phyloP scores from a whole-genome alignment of 2,329 filamentous ascomycete species.

The Penicillium sp. region DNA sequence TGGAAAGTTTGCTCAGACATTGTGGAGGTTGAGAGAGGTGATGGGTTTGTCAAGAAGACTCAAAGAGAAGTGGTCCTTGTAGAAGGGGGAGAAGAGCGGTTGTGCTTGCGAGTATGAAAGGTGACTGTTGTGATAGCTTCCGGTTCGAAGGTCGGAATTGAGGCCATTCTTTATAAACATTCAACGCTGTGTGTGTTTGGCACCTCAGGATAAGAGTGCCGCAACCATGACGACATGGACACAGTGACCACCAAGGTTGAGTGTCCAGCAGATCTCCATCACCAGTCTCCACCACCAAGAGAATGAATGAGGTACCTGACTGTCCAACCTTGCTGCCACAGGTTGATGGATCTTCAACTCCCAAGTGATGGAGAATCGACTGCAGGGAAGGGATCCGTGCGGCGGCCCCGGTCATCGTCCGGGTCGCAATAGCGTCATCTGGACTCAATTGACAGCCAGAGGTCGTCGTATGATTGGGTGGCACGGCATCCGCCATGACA shows the following conservation, averaged over 20 bases:
- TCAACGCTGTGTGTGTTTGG: too few species aligned
- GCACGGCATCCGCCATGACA: neutral
- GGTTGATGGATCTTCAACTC: too few species aligned
- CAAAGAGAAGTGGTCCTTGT: neutral
- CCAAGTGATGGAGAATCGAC: too few species aligned
- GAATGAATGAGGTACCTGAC: slow-evolving; percentile 2
- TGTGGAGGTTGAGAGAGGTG: slow-evolving; percentile 4
- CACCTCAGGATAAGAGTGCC: neutral
- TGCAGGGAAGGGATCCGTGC: too few species aligned
- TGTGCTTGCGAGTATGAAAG: neutral
- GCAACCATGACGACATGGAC: slow-evolving; percentile 17
- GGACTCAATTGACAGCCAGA: neutral
- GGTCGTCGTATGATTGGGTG: neutral
- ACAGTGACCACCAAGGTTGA: slow-evolving; percentile 3
- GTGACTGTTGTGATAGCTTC: neutral
- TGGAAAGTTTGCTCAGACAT: slow-evolving; percentile 42
- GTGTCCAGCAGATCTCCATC: neutral
- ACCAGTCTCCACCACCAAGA: neutral
- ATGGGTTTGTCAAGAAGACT: neutral
- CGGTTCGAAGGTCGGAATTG: neutral
- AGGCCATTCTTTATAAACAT: slow-evolving; percentile 1
- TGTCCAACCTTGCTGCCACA: neutral
- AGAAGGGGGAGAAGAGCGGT: neutral
- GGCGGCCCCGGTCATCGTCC: neutral
- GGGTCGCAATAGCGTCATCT: neutral